phyloP scores from a whole-genome alignment of 371 early-diverging fungal species.

The Catenaria anguillulae region DNA sequence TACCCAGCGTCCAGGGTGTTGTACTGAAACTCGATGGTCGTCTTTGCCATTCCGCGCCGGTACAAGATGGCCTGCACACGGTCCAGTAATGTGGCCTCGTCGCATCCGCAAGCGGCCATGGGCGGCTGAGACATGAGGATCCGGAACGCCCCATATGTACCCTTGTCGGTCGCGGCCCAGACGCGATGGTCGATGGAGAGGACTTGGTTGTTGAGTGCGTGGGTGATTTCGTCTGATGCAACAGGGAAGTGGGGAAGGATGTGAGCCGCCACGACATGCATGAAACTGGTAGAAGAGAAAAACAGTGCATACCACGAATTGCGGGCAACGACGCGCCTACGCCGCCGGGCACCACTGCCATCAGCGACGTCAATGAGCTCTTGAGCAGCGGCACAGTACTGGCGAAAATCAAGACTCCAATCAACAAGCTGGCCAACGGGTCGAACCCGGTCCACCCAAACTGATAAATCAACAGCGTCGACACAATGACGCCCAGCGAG shows the following conservation, averaged over 20 bases:
- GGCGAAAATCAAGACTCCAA: constrained; percentile 69
- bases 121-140: not conserved
- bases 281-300: too few relatives aligned
- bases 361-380: constrained; percentile 22
- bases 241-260: too few relatives aligned
- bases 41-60: not conserved
- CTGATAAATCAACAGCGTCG: constrained; percentile 69
- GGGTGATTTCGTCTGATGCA: too few relatives aligned
- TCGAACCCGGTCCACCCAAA: constrained; percentile 92
- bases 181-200: not conserved
- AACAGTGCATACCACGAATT: not conserved
- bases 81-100: not conserved
- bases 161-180: not conserved
- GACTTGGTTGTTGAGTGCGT: not conserved
- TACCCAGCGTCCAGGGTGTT: not conserved
- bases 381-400: constrained; percentile 72
- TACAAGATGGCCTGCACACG: not conserved
- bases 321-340: not conserved
- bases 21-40: not conserved
- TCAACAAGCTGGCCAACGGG: constrained; percentile 84
- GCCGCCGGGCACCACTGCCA: not conserved
- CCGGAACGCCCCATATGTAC: not conserved
- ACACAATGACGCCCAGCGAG: constrained; percentile 86
- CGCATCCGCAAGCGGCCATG: not conserved
- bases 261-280: too few relatives aligned